A percentile compares a stretch with the other conserved stretches of the same genome.
Conservation (phyloP, 352 stramenopile species). For the Phytophthora palmivora region DNA sequence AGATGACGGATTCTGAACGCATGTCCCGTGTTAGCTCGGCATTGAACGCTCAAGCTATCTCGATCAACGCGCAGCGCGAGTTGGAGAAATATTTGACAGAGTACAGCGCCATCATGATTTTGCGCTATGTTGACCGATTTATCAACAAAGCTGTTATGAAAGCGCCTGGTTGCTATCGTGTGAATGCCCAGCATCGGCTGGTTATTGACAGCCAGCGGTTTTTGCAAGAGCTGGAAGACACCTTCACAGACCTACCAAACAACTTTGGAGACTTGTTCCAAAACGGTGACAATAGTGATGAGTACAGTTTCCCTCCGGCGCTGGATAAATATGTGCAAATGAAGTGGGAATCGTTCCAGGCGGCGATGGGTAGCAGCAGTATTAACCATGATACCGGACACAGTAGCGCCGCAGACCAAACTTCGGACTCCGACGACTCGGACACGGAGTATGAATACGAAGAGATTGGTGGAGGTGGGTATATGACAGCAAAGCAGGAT, state of each 20-base stretch:
- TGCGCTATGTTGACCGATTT: slow-evolving; percentile 84
- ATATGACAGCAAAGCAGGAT: slow-evolving; percentile 61
- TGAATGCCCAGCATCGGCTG: slow-evolving; percentile 50
- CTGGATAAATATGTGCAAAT: slow-evolving; percentile 80
- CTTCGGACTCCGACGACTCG: slow-evolving; percentile 62
- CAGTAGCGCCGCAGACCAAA: slow-evolving; percentile 28
- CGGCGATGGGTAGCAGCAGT: slow-evolving; percentile 15
- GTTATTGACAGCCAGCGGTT: slow-evolving; percentile 79
- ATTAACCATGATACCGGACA: slow-evolving; percentile 26
- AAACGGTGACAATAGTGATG: slow-evolving; percentile 37
- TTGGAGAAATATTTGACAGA: slow-evolving; percentile 71
- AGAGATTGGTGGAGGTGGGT: slow-evolving; percentile 47
- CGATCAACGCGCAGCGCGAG: slow-evolving; percentile 75
- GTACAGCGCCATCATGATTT: slow-evolving; percentile 84
- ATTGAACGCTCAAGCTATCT: slow-evolving; percentile 68
- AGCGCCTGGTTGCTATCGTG: slow-evolving; percentile 72
- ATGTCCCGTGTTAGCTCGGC: slow-evolving; percentile 68
- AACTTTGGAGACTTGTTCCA: slow-evolving; percentile 67
- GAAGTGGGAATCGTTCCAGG: slow-evolving; percentile 82
- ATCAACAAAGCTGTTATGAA: slow-evolving; percentile 78
- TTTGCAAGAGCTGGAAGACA: slow-evolving; percentile 66
- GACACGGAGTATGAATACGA: slow-evolving; percentile 73
- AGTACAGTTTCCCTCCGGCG: slow-evolving; percentile 66
- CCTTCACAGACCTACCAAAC: slow-evolving; percentile 64
- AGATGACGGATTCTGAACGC: slow-evolving; percentile 55